Evolutionary conservation across 2,329 filamentous ascomycete species (phyloP).

Genomic region (Sarocladiaceae sp.): DNA sequence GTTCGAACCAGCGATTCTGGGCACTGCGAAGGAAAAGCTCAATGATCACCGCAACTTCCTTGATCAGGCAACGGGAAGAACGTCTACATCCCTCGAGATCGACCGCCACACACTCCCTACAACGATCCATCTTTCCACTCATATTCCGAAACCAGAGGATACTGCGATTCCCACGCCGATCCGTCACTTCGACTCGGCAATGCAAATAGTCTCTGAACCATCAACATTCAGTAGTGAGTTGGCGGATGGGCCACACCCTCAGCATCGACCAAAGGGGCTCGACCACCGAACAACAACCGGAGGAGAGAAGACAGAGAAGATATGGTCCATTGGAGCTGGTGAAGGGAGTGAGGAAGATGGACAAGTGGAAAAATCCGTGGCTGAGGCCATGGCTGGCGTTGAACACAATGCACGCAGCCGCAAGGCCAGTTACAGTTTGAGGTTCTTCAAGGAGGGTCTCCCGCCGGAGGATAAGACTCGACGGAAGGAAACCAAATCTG

Average conservation of each 20-base stretch:
- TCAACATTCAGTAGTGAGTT: conserved; percentile 15
- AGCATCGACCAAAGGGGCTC: conserved; percentile 30
- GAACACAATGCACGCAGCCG: conserved; percentile 59
- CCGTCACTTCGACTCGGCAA: conserved; percentile 13
- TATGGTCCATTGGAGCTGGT: conserved; percentile 56
- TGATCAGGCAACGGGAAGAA: conserved; percentile 21
- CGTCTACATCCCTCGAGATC: conserved; percentile 29
- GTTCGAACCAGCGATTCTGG: conserved; percentile 24
- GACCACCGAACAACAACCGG: conserved; percentile 37
- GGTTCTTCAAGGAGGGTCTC: conserved; percentile 61
- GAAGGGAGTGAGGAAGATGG: conserved; percentile 45
- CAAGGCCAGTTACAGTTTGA: conserved; percentile 60
- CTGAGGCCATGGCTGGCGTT: conserved; percentile 53
- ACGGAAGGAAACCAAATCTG: conserved; percentile 39
- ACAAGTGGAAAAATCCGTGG: conserved; percentile 58
- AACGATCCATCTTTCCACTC: conserved; percentile 10
- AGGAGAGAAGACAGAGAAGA: conserved; percentile 56
- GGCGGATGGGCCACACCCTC: conserved; percentile 15
- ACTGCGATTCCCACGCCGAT: conserved; percentile 17
- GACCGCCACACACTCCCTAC: conserved; percentile 19
- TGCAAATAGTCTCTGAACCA: conserved; percentile 7
- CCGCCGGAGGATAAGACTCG: conserved; percentile 51
- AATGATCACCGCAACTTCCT: conserved; percentile 27
- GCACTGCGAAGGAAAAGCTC: conserved; percentile 30
- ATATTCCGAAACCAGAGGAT: conserved; percentile 21